A percentile compares a stretch with the other conserved stretches of the same genome.
Conservation (phyloP, 169 alveolate genomes). For the Cryptosporidium sp. region DNA sequence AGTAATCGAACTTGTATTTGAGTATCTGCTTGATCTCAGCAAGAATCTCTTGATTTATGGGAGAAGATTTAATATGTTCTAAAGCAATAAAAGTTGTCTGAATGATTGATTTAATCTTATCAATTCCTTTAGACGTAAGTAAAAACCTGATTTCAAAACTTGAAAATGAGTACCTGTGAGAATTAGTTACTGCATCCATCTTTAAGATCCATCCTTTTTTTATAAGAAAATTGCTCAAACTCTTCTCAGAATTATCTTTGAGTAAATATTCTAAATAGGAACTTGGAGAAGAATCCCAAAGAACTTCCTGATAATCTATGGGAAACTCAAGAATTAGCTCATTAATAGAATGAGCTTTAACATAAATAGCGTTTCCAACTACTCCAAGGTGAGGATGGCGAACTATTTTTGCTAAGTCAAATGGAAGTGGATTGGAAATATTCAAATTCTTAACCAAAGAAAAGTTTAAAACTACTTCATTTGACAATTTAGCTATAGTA, state of each 20-base stretch:
- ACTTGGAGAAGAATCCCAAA: constrained; percentile 61
- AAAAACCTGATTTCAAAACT: constrained; percentile 35
- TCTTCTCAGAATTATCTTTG: constrained; percentile 18
- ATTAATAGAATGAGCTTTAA: not conserved
- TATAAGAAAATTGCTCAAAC: constrained; percentile 4
- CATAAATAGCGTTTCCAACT: constrained; percentile 25
- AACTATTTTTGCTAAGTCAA: constrained; percentile 26
- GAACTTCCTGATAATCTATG: constrained; percentile 46
- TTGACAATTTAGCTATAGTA: not conserved
- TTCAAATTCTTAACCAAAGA: constrained; percentile 18
- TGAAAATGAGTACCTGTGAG: constrained; percentile 42
- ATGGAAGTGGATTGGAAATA: constrained; percentile 18
- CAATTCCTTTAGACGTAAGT: constrained; percentile 19
- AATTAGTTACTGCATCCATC: constrained; percentile 1
- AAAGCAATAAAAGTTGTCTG: constrained; percentile 30
- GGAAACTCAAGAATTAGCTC: constrained; percentile 61
- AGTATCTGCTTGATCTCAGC: constrained; percentile 28
- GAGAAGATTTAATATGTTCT: constrained; percentile 30
- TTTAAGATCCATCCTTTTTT: constrained; percentile 19
- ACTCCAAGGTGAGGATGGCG: constrained; percentile 50
- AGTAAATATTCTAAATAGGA: constrained; percentile 25
- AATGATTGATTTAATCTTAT: constrained; percentile 26
- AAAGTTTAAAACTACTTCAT: constrained; percentile 2
- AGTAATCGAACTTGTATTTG: constrained; percentile 32
- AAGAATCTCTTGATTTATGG: constrained; percentile 11